Percentiles rank a stretch among this genome's conserved stretches.
These are phyloP conservation scores for Mycothermus thermophilus DNA, from an alignment of 495 filamentous ascomycete species.

Conservation along the genomic window DNA sequence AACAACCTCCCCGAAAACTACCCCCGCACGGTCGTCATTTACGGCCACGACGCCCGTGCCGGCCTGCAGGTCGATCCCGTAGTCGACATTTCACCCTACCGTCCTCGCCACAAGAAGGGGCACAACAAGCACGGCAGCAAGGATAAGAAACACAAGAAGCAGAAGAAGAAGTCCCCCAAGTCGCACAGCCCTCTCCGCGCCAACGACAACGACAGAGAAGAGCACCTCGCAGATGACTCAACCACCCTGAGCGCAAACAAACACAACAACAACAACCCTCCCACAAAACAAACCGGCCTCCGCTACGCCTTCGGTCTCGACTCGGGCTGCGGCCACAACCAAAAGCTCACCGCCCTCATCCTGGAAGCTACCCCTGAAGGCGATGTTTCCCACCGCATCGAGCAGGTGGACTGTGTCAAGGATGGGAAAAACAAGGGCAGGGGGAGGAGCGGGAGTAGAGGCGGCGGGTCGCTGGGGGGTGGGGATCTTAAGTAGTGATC, in stretches of 20 bases:
- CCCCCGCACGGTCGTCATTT: slow-evolving; percentile 32
- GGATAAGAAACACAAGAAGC: slow-evolving; percentile 1
- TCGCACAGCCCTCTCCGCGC: background rate
- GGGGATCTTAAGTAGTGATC: too few species aligned
- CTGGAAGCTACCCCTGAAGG: slow-evolving; percentile 34
- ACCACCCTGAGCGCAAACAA: background rate
- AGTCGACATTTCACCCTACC: slow-evolving; percentile 22
- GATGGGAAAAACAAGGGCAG: background rate
- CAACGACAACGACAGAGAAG: background rate
- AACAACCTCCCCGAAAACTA: slow-evolving; percentile 7
- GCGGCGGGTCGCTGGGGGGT: background rate
- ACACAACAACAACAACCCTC: slow-evolving; percentile 1
- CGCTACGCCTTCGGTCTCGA: slow-evolving; percentile 75
- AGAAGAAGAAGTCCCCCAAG: background rate
- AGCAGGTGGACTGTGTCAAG: slow-evolving; percentile 19
- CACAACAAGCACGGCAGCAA: background rate
- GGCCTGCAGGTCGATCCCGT: slow-evolving; percentile 40
- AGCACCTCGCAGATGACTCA: background rate
- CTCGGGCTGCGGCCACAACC: slow-evolving; percentile 63
- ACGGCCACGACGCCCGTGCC: slow-evolving; percentile 70
- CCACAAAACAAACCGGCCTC: slow-evolving; percentile 9
- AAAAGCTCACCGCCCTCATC: slow-evolving; percentile 61
- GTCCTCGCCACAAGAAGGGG: background rate
- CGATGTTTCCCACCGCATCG: slow-evolving; percentile 13
- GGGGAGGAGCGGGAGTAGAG: background rate